Evolutionary conservation across 768 basidiomycete species (phyloP), one percentile per base, ranked within the genome.

Genomic region (Fomitopsis pulvina): DNA sequence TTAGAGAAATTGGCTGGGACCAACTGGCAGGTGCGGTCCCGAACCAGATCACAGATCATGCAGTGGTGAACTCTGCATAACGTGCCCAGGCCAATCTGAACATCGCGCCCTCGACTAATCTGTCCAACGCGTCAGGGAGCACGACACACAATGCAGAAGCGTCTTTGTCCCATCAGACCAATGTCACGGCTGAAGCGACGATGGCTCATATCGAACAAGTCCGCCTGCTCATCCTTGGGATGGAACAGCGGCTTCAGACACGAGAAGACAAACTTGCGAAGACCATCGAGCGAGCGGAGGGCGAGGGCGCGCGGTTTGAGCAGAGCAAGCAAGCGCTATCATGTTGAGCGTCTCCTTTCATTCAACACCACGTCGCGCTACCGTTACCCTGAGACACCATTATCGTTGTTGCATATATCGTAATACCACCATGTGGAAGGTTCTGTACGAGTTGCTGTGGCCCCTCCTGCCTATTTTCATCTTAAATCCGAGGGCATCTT

Each of bases 11-110:
- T 89, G 20, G 84, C 79, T 1, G 89, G 89, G 0, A 81, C 86
- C 47, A 85, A 89, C 60, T 92, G 89, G 89, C 85, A 89, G 79
- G 86, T 83, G 50, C 30, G 74, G 58, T 18, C 12, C 28, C 24
- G 34, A n/a, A 24, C 39, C 18, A 30, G 29, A 30, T 30, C 8
- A 30, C 14, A 30, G 7, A 14, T 9, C n/a, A n/a, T n/a, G n/a
- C n/a, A n/a, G n/a, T n/a, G n/a, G n/a, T n/a, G n/a, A n/a, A n/a
- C n/a, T n/a, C n/a, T n/a, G n/a, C n/a, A n/a, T 29, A 14, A 8
- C 14, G 20, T 38, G 22, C 41, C 41, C 60, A 61, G 60, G 56
- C 58, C 47, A 66, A 59, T 54, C 63, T 77, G 45, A 69, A 73
- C 37, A 66, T 76, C 12, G 58, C 59, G 0, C 62, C 73, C 12